A percentile compares a stretch with the other conserved stretches of the same genome.
Conservation (phyloP, 75 land plant species). For the Sequoiadendron giganteum region DNA sequence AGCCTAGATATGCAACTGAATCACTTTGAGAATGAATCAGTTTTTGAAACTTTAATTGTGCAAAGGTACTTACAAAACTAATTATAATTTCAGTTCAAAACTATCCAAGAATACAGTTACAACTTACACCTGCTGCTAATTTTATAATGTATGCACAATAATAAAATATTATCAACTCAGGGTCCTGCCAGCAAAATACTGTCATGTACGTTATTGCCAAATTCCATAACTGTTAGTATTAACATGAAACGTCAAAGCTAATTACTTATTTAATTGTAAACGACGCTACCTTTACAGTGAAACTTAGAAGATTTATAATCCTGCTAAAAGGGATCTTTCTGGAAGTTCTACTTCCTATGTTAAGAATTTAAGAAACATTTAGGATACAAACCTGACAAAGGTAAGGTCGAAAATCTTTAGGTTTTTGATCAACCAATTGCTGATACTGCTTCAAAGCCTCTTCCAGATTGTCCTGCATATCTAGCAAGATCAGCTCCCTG, state of each 20-base stretch:
- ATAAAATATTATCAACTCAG: background rate
- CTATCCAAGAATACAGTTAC: background rate
- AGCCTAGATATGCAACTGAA: too few relatives aligned
- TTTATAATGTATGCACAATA: background rate
- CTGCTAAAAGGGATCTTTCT: background rate
- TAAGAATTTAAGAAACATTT: background rate
- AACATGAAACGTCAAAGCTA: background rate
- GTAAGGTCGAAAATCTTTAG: conserved; percentile 81
- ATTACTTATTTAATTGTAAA: background rate
- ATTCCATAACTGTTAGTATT: background rate
- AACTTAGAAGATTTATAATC: background rate
- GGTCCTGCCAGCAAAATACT: background rate
- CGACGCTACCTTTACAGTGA: background rate
- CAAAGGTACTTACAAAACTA: too few relatives aligned
- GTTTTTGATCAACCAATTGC: conserved; percentile 57
- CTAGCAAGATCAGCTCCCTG: background rate
- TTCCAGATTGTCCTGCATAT: conserved; percentile 63
- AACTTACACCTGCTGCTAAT: background rate
- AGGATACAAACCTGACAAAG: conserved; percentile 62
- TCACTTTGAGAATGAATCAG: too few relatives aligned
- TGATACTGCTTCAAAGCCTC: conserved; percentile 57
- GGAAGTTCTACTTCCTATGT: background rate
- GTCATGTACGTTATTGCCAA: background rate
- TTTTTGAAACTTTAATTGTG: background rate
- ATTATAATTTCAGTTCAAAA: too few relatives aligned